Percentiles rank a stretch among this genome's conserved stretches.
phyloP scores from a whole-genome alignment of 2,329 filamentous ascomycete genomes.

The Diplodia mutila region DNA sequence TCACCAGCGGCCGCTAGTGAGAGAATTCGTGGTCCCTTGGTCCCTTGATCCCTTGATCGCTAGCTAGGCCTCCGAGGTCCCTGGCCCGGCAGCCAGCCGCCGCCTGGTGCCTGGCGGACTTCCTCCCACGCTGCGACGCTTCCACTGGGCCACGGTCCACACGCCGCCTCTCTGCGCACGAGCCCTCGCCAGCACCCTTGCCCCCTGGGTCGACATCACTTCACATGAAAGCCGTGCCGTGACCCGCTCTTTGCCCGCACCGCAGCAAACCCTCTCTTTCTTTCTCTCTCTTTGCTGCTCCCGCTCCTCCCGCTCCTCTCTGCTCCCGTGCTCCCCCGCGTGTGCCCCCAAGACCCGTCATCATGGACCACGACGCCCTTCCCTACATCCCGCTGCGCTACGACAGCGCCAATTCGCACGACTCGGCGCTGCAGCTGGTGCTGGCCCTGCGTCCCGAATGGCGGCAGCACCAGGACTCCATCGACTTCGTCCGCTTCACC shows the following conservation, averaged over 20 bases:
- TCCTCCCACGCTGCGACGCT: background rate
- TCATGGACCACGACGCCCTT: slow-evolving; percentile 30
- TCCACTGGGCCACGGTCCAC: background rate
- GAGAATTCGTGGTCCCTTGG: background rate
- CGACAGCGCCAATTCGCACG: slow-evolving; percentile 74
- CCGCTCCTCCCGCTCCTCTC: background rate
- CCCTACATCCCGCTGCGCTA: slow-evolving; percentile 75
- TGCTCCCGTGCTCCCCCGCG: background rate
- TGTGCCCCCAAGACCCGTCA: background rate
- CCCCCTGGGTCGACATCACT: slow-evolving; percentile 24
- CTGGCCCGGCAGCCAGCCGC: too few species aligned
- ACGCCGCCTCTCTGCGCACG: slow-evolving; percentile 3
- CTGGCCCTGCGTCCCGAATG: slow-evolving; percentile 82
- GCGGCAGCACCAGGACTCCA: slow-evolving; percentile 70
- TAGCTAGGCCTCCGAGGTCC: too few species aligned
- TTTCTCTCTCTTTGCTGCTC: background rate
- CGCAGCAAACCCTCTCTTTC: background rate
- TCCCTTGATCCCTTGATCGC: background rate
- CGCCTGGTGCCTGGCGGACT: background rate
- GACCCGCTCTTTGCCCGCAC: slow-evolving; percentile 13
- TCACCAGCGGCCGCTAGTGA: background rate
- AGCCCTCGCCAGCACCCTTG: slow-evolving; percentile 1
- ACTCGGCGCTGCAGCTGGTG: slow-evolving; percentile 79
- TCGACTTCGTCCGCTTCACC: slow-evolving; percentile 90
- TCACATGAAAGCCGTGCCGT: slow-evolving; percentile 26